Percentiles rank a stretch among this genome's conserved stretches.
phyloP scores from a whole-genome alignment of 768 basidiomycete species.

The Austroboletus festivus region DNA sequence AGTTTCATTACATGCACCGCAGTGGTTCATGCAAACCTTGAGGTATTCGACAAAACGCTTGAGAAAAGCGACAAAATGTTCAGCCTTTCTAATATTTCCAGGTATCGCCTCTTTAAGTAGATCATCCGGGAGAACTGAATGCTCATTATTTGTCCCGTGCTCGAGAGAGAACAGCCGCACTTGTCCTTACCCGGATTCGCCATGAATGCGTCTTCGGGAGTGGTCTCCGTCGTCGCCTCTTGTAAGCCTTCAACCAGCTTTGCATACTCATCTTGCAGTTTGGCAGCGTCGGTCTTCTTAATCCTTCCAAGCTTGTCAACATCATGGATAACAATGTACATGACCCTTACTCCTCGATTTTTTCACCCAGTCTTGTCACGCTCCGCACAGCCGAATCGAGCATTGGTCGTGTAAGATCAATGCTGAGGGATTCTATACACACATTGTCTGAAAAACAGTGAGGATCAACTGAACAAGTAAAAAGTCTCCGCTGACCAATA shows the following conservation, averaged over 20 bases:
- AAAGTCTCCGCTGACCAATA: constrained; percentile 61
- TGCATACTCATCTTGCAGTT: constrained; percentile 94
- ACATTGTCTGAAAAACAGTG: constrained; percentile 71
- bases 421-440: constrained; percentile 96
- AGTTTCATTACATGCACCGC: constrained; percentile 4
- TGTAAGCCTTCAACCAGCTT: constrained; percentile 92
- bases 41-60: constrained; percentile 98
- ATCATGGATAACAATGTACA: not conserved
- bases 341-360: constrained; percentile 84
- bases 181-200: constrained; percentile 76
- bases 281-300: constrained; percentile 88
- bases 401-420: constrained; percentile 97
- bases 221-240: constrained; percentile 56
- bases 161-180: not conserved
- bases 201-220: constrained; percentile 80
- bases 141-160: not conserved
- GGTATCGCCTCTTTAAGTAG: constrained; percentile 93
- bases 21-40: constrained; percentile 53
- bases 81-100: constrained; percentile 97
- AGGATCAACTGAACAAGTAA: not conserved
- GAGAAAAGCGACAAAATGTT: constrained; percentile 97
- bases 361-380: constrained; percentile 79
- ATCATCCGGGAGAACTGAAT: constrained; percentile 87
- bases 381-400: constrained; percentile 90
- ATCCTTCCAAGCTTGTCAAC: constrained; percentile 53